A percentile compares a stretch with the other conserved stretches of the same genome.
These are phyloP conservation scores for Ascoidea tarda DNA, from an alignment of 805 yeast genomes.

Conservation along the genomic window DNA sequence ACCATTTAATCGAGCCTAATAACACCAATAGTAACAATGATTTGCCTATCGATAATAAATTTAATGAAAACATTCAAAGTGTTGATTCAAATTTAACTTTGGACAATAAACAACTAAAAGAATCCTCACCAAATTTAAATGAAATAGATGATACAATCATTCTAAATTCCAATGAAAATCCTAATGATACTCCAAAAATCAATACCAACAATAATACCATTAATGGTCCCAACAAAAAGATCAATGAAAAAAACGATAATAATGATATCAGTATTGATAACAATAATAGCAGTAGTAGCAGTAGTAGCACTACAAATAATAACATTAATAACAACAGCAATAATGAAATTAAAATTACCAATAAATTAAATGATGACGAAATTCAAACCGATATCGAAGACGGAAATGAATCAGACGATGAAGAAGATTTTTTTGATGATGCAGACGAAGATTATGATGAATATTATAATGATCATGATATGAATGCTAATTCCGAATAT, in stretches of 20 bases:
- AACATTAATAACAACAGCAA: neutral
- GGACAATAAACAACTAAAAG: too few relatives aligned
- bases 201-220: too few relatives aligned
- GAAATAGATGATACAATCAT: too few relatives aligned
- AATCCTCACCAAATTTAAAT: too few relatives aligned
- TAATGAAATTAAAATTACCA: neutral
- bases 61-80: too few relatives aligned
- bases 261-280: neutral
- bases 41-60: too few relatives aligned
- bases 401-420: constrained; percentile 2
- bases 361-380: neutral
- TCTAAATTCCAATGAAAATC: constrained; percentile 7
- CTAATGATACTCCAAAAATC: neutral
- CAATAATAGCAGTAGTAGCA: neutral
- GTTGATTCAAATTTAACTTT: too few relatives aligned
- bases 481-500: constrained; percentile 10
- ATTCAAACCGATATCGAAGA: neutral
- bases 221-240: neutral
- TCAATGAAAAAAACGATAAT: neutral
- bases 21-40: too few relatives aligned
- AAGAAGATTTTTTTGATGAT: constrained; percentile 12
- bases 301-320: neutral
- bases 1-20: too few relatives aligned
- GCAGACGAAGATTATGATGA: constrained; percentile 16
- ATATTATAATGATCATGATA: constrained; percentile 14